Evolutionary conservation across 192 early-diverging fungal genomes (phyloP), one percentile per base, ranked within the genome.

Genomic region (Umbelopsis ramanniana): DNA sequence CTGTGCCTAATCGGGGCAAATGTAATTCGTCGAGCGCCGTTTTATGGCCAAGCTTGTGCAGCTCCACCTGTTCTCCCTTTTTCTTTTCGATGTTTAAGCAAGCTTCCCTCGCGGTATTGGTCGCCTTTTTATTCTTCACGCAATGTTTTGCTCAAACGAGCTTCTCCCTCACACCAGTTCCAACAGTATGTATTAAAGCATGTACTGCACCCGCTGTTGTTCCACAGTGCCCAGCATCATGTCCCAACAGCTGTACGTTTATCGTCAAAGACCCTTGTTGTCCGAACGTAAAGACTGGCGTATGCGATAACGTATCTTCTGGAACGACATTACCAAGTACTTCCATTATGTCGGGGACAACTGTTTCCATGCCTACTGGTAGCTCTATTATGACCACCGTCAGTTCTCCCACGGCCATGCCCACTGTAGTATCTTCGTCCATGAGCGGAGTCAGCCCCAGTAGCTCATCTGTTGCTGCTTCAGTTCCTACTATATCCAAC

Each of bases 241-340:
- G 57, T 26, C 57, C 57, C 4, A 63, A 63, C 14, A 33, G 33
- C 33, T 63, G 57, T 19, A 63, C 57, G 10, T 63, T 63, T 63
- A 29, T 63, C 35, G 57, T 19, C 0, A 29, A 63, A 26, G 57
- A 63, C 37, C 57, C 57, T 2, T 63, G 57, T 12, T 63, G 57
- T 6, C 57, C 57, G 11, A 35, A 37, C 12, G 33, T 63, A 37
- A 29, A 37, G 57, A 63, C 57, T 12, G 57, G 57, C 12, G 33
- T 63, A 38, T 63, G 57, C 14, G 57, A 33, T 63, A 35, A 14
- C 37, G 33, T 33, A n/a, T 15, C 48, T n/a, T 50, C 48, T 50
- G 48, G 9, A 5, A 6, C 33, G 1, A 0, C 26, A 26, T 19
- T 29, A 37, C 29, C 14, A 37, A 19, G 14, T 3, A 17, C 17